phyloP scores from a whole-genome alignment of 768 basidiomycete species.

The Clathrus columnatus region DNA sequence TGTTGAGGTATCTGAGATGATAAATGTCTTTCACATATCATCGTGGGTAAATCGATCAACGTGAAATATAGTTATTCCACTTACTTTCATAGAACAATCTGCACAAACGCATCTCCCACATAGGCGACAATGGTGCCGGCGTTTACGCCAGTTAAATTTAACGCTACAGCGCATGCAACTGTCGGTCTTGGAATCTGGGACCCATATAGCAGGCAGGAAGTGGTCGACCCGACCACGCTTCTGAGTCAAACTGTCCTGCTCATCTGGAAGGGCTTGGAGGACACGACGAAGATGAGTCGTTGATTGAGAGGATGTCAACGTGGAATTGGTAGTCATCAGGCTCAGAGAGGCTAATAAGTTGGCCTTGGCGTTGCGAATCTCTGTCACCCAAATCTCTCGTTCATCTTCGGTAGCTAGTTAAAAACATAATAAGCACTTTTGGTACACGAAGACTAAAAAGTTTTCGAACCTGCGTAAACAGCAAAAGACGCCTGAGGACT shows the following conservation, averaged over 20 bases:
- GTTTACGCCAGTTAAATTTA: slow-evolving; percentile 66
- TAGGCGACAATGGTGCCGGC: slow-evolving; percentile 80
- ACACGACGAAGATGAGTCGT: slow-evolving; percentile 67
- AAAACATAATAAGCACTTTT: neutral
- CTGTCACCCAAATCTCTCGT: slow-evolving; percentile 55
- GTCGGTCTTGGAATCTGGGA: slow-evolving; percentile 77
- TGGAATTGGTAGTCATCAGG: slow-evolving; percentile 68
- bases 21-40: no score
- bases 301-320: slow-evolving; percentile 68
- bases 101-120: slow-evolving; percentile 84
- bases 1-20: slow-evolving; percentile 48
- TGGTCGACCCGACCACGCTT: slow-evolving; percentile 52
- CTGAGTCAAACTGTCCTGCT: slow-evolving; percentile 35
- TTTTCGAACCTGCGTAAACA: slow-evolving; percentile 66
- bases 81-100: slow-evolving; percentile 70
- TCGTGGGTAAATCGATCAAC: no score
- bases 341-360: slow-evolving; percentile 64
- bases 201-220: slow-evolving; percentile 89
- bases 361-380: slow-evolving; percentile 62
- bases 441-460: neutral
- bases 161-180: slow-evolving; percentile 79
- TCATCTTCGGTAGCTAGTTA: slow-evolving; percentile 43
- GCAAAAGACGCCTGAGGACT: slow-evolving; percentile 75
- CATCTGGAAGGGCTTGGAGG: slow-evolving; percentile 65
- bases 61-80: slow-evolving; percentile 17